phyloP scores from a whole-genome alignment of 2,329 filamentous ascomycete genomes.

The Penicillium rolfsii region DNA sequence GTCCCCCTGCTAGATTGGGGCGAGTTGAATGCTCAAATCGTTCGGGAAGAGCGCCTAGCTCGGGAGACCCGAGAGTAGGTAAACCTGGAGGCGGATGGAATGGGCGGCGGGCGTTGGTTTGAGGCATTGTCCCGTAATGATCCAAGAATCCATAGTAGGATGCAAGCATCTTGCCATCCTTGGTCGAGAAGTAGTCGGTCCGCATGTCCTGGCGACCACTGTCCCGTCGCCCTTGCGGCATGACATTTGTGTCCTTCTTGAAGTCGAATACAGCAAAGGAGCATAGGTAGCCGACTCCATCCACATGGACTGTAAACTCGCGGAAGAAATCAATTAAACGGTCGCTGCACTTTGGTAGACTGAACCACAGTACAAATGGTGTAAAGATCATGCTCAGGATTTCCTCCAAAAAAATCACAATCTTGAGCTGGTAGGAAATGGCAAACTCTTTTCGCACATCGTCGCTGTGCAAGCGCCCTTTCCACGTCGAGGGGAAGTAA shows the following conservation, averaged over 20 bases:
- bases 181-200: constrained; percentile 91
- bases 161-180: constrained; percentile 97
- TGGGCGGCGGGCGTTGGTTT: constrained; percentile 50
- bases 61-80: constrained; percentile 69
- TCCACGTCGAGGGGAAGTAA: constrained; percentile 88
- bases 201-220: constrained; percentile 64
- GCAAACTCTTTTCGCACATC: constrained; percentile 92
- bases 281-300: constrained; percentile 93
- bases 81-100: constrained; percentile 79
- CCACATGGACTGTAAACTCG: constrained; percentile 95
- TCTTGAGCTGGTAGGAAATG: constrained; percentile 85
- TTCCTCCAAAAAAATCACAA: constrained; percentile 90
- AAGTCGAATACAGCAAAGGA: constrained; percentile 98
- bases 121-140: constrained; percentile 79
- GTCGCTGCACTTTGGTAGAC: constrained; percentile 84
- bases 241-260: constrained; percentile 72
- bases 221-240: constrained; percentile 43
- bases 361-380: constrained; percentile 84
- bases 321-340: constrained; percentile 97
- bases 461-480: constrained; percentile 84
- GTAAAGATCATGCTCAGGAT: constrained; percentile 90
- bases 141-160: constrained; percentile 95
- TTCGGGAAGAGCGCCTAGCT: constrained; percentile 48
- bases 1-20: constrained; percentile 23
- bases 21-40: constrained; percentile 33